A percentile compares a stretch with the other conserved stretches of the same genome.
These are phyloP conservation scores for Candida ipomoeae DNA, from an alignment of 805 yeast genomes.

Conservation along the genomic window DNA sequence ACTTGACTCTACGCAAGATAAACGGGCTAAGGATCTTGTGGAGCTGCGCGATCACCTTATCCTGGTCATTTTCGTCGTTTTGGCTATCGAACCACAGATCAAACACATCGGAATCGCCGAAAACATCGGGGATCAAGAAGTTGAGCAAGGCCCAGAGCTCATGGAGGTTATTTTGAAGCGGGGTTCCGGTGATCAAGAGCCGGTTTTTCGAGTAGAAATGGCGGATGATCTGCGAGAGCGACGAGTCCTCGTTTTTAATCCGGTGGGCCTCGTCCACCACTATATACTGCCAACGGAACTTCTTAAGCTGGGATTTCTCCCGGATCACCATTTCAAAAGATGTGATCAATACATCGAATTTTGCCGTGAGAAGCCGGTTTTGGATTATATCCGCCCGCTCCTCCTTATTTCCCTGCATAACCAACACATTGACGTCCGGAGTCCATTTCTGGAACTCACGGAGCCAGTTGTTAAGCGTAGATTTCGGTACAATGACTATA, in stretches of 20 bases:
- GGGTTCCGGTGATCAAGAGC: slow-evolving; percentile 90
- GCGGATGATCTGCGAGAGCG: slow-evolving; percentile 88
- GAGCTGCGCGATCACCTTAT: slow-evolving; percentile 78
- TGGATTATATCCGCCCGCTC: slow-evolving; percentile 59
- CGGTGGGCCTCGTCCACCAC: slow-evolving; percentile 96
- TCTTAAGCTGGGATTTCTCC: slow-evolving; percentile 76
- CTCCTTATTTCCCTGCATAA: slow-evolving; percentile 89
- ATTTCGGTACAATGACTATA: slow-evolving; percentile 88
- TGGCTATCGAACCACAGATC: slow-evolving; percentile 84
- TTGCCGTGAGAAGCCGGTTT: slow-evolving; percentile 57
- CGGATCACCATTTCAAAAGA: slow-evolving; percentile 92
- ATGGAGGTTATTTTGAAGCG: slow-evolving; percentile 89
- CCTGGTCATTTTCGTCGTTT: slow-evolving; percentile 46
- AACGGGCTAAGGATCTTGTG: slow-evolving; percentile 89
- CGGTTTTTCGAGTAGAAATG: slow-evolving; percentile 82
- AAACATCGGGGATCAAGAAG: slow-evolving; percentile 88
- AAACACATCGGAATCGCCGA: slow-evolving; percentile 84
- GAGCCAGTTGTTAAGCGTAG: slow-evolving; percentile 94
- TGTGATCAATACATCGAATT: slow-evolving; percentile 86
- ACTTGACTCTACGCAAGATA: slow-evolving; percentile 79
- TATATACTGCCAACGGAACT: slow-evolving; percentile 88
- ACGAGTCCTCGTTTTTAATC: slow-evolving; percentile 90
- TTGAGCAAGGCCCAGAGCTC: slow-evolving; percentile 95
- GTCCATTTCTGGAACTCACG: slow-evolving; percentile 95
- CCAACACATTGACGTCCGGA: slow-evolving; percentile 82